phyloP scores from a whole-genome alignment of 176 grass and related monocot genomes.

The Avena atlantica region DNA sequence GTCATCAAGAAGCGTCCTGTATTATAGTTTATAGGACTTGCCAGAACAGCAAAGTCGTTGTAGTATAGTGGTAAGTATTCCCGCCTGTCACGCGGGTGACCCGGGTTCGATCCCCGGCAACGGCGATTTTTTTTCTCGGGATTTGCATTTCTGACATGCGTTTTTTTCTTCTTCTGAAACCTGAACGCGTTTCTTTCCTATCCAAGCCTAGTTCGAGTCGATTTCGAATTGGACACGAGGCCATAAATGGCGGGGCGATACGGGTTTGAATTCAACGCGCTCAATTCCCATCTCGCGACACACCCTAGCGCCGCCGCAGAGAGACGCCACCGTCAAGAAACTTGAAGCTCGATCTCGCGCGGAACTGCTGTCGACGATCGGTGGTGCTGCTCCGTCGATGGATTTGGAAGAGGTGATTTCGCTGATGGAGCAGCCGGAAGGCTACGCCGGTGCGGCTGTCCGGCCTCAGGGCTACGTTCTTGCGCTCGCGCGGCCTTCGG shows the following conservation, averaged over 20 bases:
- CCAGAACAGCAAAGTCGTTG: conserved; percentile 25
- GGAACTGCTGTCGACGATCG: neutral
- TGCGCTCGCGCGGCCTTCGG: neutral
- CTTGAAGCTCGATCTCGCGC: neutral
- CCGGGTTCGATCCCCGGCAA: conserved; percentile 99
- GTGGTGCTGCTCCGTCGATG: neutral
- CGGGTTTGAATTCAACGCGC: neutral
- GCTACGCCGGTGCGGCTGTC: neutral
- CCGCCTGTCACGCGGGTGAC: conserved; percentile 91
- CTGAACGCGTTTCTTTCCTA: neutral
- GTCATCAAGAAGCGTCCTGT: no score
- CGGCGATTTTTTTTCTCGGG: conserved; percentile 25
- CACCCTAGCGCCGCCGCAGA: no score
- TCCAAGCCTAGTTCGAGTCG: neutral
- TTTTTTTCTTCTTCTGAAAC: neutral
- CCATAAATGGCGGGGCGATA: neutral
- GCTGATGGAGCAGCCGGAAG: neutral
- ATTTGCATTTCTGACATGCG: neutral
- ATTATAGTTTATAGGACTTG: no score
- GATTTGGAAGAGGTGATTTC: neutral
- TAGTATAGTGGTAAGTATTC: conserved; percentile 99
- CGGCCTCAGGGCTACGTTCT: neutral
- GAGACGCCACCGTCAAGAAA: neutral
- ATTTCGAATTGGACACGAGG: neutral
- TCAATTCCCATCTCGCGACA: neutral